Evolutionary conservation across 192 early-diverging fungal genomes (phyloP).

Genomic region (Gonapodya sp.): DNA sequence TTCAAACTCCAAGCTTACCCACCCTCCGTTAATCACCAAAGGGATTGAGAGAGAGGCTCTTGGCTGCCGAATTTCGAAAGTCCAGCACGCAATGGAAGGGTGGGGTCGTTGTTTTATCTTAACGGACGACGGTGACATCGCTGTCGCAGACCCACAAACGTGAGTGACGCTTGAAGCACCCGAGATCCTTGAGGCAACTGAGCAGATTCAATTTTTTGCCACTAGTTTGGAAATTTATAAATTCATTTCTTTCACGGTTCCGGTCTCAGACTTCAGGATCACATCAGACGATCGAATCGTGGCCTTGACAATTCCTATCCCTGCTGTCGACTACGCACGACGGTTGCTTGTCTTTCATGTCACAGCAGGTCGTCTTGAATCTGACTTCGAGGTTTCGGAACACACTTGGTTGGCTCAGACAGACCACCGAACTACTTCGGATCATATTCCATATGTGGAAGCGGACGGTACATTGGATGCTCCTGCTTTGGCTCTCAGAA

Average conservation of each 20-base stretch:
- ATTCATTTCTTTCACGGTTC: background rate
- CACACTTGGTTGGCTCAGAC: background rate
- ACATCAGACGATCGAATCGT: background rate
- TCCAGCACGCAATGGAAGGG: background rate
- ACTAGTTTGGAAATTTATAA: background rate
- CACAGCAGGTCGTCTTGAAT: background rate
- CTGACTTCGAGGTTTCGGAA: background rate
- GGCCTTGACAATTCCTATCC: background rate
- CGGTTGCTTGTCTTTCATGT: background rate
- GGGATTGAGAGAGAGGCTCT: background rate
- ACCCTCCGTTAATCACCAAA: background rate
- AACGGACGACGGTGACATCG: background rate
- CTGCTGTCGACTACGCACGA: background rate
- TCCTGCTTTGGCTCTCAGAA: background rate
- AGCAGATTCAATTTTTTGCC: background rate
- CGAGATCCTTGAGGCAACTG: too few species aligned
- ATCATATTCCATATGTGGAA: background rate
- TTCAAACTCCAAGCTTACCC: background rate
- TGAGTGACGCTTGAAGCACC: too few species aligned
- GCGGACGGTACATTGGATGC: background rate
- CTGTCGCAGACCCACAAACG: background rate
- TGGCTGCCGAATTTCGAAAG: background rate
- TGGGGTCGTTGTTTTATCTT: background rate
- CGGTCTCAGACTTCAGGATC: background rate
- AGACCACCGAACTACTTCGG: background rate